A percentile compares a stretch with the other conserved stretches of the same genome.
Conservation (phyloP, 192 early-diverging fungal species). For the Backusella parvicylindrica region DNA sequence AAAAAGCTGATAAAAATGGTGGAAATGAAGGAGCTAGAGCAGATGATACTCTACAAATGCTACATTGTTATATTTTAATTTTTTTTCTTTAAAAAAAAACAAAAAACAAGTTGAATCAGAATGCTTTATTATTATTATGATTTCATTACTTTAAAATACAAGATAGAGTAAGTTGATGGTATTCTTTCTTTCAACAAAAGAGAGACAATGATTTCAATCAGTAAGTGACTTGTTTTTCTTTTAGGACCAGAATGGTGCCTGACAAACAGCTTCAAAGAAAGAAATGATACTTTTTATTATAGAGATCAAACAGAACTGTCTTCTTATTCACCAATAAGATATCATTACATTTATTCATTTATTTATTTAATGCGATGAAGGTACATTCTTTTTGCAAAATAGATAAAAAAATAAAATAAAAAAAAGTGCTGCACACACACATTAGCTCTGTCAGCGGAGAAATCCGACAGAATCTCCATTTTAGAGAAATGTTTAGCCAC, state of each 20-base stretch:
- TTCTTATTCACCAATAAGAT: not conserved
- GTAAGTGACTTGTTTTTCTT: not conserved
- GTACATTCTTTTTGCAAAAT: too few relatives aligned
- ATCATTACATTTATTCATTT: not conserved
- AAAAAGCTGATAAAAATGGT: too few relatives aligned
- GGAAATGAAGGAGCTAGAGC: too few relatives aligned
- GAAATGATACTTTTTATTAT: too few relatives aligned
- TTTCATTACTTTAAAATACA: too few relatives aligned
- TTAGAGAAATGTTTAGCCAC: not conserved
- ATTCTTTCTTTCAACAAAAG: not conserved
- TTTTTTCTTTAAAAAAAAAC: too few relatives aligned
- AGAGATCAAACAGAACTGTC: too few relatives aligned
- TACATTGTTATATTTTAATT: too few relatives aligned
- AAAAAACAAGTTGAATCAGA: too few relatives aligned
- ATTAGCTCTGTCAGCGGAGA: not conserved
- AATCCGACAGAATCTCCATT: not conserved
- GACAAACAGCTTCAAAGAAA: not conserved
- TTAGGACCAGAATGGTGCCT: not conserved
- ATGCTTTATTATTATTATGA: too few relatives aligned
- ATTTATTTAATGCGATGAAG: not conserved
- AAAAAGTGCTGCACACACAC: not conserved
- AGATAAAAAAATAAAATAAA: not conserved
- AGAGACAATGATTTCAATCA: not conserved
- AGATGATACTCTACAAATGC: too few relatives aligned
- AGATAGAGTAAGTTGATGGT: too few relatives aligned